A percentile compares a stretch with the other conserved stretches of the same genome.
phyloP scores from a whole-genome alignment of 257 asterid species.

The Striga asiatica region DNA sequence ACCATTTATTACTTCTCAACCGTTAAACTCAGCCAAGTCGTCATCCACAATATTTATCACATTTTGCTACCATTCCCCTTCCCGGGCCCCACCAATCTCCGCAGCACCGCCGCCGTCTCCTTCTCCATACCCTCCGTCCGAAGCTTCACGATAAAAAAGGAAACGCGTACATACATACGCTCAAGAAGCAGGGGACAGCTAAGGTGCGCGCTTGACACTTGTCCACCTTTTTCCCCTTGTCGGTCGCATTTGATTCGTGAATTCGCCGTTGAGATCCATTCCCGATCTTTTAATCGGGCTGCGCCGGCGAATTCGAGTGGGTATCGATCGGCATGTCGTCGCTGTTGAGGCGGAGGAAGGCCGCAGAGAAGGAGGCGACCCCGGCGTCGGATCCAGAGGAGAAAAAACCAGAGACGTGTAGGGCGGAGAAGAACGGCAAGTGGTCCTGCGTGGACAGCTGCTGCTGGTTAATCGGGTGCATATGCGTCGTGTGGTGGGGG shows the following conservation, averaged over 20 bases:
- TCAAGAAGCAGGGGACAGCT: conserved; percentile 14
- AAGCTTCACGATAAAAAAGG: neutral
- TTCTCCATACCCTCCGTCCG: neutral
- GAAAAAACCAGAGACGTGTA: conserved; percentile 21
- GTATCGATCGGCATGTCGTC: conserved; percentile 26
- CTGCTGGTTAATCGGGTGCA: conserved; percentile 74
- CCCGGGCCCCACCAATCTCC: conserved; percentile 10
- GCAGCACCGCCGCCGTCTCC: conserved; percentile 15
- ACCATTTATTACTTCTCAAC: too few relatives aligned
- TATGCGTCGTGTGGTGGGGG: conserved; percentile 73
- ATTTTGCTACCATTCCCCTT: neutral
- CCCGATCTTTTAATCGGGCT: neutral
- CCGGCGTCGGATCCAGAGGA: conserved; percentile 29
- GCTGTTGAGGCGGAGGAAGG: conserved; percentile 44
- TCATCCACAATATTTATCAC: neutral
- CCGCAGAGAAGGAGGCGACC: conserved; percentile 24
- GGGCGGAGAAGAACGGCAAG: conserved; percentile 19
- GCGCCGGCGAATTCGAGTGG: neutral
- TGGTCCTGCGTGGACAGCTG: conserved; percentile 86
- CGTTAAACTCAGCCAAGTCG: conserved; percentile 8
- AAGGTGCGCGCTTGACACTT: neutral
- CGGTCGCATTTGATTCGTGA: neutral
- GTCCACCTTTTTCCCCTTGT: neutral
- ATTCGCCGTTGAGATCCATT: neutral
- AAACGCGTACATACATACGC: neutral